These are phyloP conservation scores for Hortaea werneckii DNA, from an alignment of 2,329 filamentous ascomycete species.

Conservation along the genomic window DNA sequence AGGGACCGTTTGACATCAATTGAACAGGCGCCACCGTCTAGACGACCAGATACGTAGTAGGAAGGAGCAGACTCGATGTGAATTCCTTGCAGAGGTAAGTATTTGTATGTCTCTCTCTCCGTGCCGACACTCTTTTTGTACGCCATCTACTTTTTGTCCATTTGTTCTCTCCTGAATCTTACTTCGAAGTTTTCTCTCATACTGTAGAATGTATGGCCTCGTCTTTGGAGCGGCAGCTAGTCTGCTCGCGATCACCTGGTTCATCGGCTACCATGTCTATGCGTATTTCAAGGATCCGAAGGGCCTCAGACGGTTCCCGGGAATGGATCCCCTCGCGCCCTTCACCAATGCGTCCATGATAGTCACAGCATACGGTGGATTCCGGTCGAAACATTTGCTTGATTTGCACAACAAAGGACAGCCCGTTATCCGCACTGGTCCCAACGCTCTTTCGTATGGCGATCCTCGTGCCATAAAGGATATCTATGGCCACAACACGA, in stretches of 20 bases:
- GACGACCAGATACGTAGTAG: too few relatives aligned
- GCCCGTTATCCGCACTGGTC: constrained; percentile 37
- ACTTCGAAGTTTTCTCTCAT: not conserved
- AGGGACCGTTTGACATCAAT: too few relatives aligned
- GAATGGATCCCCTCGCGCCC: constrained; percentile 34
- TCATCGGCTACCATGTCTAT: constrained; percentile 2
- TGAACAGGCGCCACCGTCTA: too few relatives aligned
- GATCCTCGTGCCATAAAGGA: constrained; percentile 30
- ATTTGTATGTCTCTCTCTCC: too few relatives aligned
- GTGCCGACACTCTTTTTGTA: too few relatives aligned
- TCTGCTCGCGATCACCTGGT: constrained; percentile 12
- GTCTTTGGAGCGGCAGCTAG: constrained; percentile 8
- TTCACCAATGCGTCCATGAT: constrained; percentile 38
- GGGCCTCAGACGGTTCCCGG: constrained; percentile 40
- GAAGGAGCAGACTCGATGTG: too few relatives aligned
- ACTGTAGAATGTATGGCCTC: constrained; percentile 12
- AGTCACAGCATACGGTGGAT: constrained; percentile 30
- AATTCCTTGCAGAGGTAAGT: too few relatives aligned
- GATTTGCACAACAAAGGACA: constrained; percentile 34
- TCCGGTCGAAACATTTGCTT: constrained; percentile 32
- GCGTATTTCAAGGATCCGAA: constrained; percentile 36
- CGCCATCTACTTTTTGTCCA: too few relatives aligned
- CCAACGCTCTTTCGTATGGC: constrained; percentile 36
- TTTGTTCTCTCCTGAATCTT: too few relatives aligned
- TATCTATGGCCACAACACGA: constrained; percentile 30